These are phyloP conservation scores for Dalechampia spathulata DNA, from an alignment of 441 rosid species.

Conservation along the genomic window DNA sequence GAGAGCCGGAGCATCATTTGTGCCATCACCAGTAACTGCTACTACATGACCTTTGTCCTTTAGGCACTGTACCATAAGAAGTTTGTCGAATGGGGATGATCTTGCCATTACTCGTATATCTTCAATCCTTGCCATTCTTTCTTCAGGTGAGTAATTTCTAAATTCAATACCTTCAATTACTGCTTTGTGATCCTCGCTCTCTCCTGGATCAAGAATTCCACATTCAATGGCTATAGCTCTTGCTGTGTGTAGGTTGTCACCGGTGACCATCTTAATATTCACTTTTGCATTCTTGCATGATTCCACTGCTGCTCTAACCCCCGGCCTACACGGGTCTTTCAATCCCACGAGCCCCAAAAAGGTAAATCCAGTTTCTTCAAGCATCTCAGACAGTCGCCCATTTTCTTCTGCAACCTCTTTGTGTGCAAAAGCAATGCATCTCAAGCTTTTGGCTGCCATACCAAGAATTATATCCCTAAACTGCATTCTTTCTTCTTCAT, in stretches of 20 bases:
- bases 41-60: constrained; percentile 39
- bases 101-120: constrained; percentile 39
- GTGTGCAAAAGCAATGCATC: constrained; percentile 44
- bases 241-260: constrained; percentile 40
- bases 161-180: constrained; percentile 34
- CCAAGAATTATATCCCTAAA: constrained; percentile 18
- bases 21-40: constrained; percentile 52
- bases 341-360: constrained; percentile 35
- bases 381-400: constrained; percentile 1
- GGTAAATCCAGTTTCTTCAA: constrained; percentile 28
- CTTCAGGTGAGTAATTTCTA: constrained; percentile 23
- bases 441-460: constrained; percentile 38
- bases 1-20: constrained; percentile 55
- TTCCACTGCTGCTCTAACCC: constrained; percentile 29
- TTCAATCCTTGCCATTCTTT: constrained; percentile 24
- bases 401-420: constrained; percentile 11
- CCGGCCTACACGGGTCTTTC: constrained; percentile 40
- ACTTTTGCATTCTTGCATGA: constrained; percentile 33
- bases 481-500: constrained; percentile 18
- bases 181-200: constrained; percentile 6
- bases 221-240: constrained; percentile 43
- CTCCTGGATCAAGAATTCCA: constrained; percentile 28
- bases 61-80: constrained; percentile 37
- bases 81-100: constrained; percentile 47
- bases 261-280: constrained; percentile 39